These are phyloP conservation scores for Paecilomyces fulvus DNA, from an alignment of 2,329 filamentous ascomycete genomes.

Conservation along the genomic window DNA sequence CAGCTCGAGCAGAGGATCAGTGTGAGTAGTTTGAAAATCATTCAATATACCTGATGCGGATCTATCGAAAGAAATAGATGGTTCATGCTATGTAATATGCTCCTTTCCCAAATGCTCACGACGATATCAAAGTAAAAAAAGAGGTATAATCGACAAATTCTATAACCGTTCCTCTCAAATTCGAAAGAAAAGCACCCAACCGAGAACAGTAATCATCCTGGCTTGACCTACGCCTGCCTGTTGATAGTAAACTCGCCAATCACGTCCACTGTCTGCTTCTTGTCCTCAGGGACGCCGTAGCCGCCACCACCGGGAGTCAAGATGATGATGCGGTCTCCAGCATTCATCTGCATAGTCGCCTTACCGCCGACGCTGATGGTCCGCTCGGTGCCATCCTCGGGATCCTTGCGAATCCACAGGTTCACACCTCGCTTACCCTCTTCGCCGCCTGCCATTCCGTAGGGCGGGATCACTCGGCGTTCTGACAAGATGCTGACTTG, in stretches of 20 bases:
- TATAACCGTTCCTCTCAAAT: not conserved
- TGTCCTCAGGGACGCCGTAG: slow-evolving; percentile 20
- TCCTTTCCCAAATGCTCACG: not conserved
- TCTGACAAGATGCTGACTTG: slow-evolving; percentile 76
- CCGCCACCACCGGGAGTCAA: slow-evolving; percentile 48
- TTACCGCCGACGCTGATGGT: slow-evolving; percentile 54
- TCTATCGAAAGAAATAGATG: not conserved
- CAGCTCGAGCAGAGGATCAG: no score
- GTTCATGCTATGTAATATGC: not conserved
- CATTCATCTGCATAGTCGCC: slow-evolving; percentile 52
- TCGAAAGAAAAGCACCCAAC: not conserved
- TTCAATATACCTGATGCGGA: not conserved
- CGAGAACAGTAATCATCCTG: not conserved
- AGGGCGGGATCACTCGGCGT: slow-evolving; percentile 66
- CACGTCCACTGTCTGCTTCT: slow-evolving; percentile 22
- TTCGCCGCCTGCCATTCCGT: slow-evolving; percentile 74
- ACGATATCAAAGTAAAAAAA: not conserved
- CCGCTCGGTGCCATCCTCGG: slow-evolving; percentile 44
- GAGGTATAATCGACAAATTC: not conserved
- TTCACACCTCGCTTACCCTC: slow-evolving; percentile 75
- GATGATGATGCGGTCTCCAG: slow-evolving; percentile 54
- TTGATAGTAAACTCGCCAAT: slow-evolving; percentile 7
- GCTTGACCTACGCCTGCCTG: not conserved
- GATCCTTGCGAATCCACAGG: slow-evolving; percentile 72
- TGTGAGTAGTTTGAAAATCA: not conserved